Percentiles rank a stretch among this genome's conserved stretches.
Conservation (phyloP, 2,329 filamentous ascomycete genomes). For the Colletotrichum siamense region DNA sequence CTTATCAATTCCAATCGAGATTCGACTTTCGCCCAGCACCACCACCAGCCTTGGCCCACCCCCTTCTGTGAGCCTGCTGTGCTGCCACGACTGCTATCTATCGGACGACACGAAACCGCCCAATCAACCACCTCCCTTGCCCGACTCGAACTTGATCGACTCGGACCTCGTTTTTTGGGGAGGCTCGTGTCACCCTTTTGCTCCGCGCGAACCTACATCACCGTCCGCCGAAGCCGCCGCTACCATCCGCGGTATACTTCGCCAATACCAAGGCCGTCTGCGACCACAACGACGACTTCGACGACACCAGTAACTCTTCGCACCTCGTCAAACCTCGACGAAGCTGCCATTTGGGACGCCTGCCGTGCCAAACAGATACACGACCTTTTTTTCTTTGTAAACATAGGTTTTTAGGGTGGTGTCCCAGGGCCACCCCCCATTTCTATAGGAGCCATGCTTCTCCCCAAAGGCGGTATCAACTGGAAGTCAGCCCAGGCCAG, state of each 20-base stretch:
- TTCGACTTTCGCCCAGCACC: background rate
- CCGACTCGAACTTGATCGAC: background rate
- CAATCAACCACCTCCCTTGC: constrained; percentile 3
- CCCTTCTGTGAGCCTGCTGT: constrained; percentile 6
- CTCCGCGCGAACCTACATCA: background rate
- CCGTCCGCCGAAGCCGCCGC: background rate
- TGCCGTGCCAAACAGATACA: background rate
- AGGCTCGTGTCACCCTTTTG: constrained; percentile 3
- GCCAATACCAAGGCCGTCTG: background rate
- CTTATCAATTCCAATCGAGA: constrained; percentile 14
- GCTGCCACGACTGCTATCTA: constrained; percentile 1
- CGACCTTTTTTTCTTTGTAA: background rate
- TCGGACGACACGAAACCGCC: constrained; percentile 13
- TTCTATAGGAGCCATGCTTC: constrained; percentile 68
- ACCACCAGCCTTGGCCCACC: constrained; percentile 15
- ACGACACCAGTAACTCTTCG: background rate
- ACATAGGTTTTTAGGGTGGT: constrained; percentile 38
- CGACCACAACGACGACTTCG: background rate
- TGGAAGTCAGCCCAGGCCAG: constrained; percentile 89
- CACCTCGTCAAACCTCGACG: background rate
- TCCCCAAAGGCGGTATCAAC: constrained; percentile 86
- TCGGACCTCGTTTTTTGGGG: background rate
- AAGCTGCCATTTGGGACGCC: background rate
- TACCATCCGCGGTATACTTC: background rate
- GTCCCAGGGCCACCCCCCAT: constrained; percentile 39